A percentile compares a stretch with the other conserved stretches of the same genome.
Evolutionary conservation across 805 yeast genomes (phyloP).

Genomic region (Wickerhamiella vanderwaltii): DNA sequence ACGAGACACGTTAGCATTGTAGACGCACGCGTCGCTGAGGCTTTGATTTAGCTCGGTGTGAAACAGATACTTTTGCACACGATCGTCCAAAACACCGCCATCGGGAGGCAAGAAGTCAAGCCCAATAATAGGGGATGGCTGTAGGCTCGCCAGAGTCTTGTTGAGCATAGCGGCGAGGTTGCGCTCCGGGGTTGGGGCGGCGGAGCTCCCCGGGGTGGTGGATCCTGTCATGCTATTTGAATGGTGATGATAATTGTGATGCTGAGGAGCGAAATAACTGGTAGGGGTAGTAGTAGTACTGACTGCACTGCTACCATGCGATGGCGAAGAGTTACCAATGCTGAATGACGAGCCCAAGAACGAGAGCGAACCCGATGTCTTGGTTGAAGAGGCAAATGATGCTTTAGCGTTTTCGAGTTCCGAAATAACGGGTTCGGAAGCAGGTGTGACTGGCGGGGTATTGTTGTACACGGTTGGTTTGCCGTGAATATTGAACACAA

Average conservation of each 20-base stretch:
- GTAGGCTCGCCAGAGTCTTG: not conserved
- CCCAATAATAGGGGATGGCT: slow-evolving; percentile 25
- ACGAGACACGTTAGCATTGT: slow-evolving; percentile 42
- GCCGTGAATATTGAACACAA: not conserved
- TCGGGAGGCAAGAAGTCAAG: slow-evolving; percentile 36
- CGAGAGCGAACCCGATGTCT: not conserved
- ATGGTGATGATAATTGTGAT: not conserved
- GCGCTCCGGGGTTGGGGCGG: not conserved
- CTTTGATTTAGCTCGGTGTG: slow-evolving; percentile 36
- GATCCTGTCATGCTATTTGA: no score
- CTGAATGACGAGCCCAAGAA: slow-evolving; percentile 3
- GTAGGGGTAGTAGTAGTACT: not conserved
- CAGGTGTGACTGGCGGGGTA: not conserved
- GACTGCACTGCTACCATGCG: not conserved
- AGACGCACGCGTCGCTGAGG: slow-evolving; percentile 42
- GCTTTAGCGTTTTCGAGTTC: no score
- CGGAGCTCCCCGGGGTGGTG: not conserved
- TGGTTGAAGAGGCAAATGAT: not conserved
- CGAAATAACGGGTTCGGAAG: no score
- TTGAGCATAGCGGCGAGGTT: slow-evolving; percentile 6
- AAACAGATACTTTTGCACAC: slow-evolving; percentile 18
- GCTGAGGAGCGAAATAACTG: not conserved
- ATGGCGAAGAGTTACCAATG: not conserved
- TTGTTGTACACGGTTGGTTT: not conserved
- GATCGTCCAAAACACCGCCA: slow-evolving; percentile 13